Conservation (phyloP, 2,329 filamentous ascomycete genomes). For the Aurifilum marmelostoma region DNA sequence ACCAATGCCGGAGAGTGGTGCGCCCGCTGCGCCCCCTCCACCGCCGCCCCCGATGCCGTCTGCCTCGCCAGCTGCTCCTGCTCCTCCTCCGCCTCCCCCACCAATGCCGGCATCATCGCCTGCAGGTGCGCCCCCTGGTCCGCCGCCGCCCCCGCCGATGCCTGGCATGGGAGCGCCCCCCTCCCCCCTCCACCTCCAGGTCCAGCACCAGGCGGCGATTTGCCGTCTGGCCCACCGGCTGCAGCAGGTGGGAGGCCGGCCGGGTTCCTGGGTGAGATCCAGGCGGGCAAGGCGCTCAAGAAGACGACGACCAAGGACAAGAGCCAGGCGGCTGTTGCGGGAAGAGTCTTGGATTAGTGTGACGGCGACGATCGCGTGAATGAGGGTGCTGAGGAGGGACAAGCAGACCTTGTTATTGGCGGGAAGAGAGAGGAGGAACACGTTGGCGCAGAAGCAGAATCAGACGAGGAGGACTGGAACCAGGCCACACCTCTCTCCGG, state of each 20-base stretch:
- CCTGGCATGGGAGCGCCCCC: conserved; percentile 45
- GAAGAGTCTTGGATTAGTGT: conserved; percentile 67
- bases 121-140: conserved; percentile 43
- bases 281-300: conserved; percentile 75
- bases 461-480: not conserved
- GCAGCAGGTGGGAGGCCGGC: conserved; percentile 53
- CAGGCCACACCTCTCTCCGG: not conserved
- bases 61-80: conserved; percentile 32
- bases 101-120: conserved; percentile 43
- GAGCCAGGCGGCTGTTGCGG: conserved; percentile 72
- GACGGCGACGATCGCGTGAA: conserved; percentile 1
- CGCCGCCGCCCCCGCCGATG: conserved; percentile 43
- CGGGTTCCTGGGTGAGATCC: conserved; percentile 80
- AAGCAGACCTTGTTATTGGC: not conserved
- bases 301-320: conserved; percentile 91
- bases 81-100: conserved; percentile 36
- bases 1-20: conserved; percentile 35
- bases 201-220: conserved; percentile 18
- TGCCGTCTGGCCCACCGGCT: conserved; percentile 39
- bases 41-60: conserved; percentile 44
- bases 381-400: conserved; percentile 3
- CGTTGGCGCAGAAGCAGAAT: not conserved
- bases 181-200: conserved; percentile 43
- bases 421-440: not conserved
- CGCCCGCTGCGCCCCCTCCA: conserved; percentile 40